phyloP scores from a whole-genome alignment of 441 rosid genomes.

The Francoa sonchifolia region DNA sequence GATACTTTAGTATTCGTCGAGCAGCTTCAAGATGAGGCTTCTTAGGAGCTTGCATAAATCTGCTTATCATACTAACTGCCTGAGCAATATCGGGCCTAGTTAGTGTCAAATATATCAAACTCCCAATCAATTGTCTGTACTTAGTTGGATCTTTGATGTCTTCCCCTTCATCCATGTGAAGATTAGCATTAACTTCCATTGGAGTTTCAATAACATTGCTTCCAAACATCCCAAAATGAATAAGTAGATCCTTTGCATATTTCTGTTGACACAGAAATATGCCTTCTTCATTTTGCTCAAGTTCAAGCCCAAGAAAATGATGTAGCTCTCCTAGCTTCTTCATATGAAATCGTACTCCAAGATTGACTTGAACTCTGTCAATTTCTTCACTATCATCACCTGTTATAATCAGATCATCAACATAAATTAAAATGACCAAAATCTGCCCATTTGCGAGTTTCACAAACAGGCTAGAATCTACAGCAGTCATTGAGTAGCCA shows the following conservation, averaged over 20 bases:
- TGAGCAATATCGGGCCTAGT: not conserved
- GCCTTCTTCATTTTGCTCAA: not conserved
- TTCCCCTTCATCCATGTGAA: not conserved
- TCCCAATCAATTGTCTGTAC: not conserved
- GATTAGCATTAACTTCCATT: not conserved
- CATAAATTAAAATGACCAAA: not conserved
- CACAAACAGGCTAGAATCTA: conserved; percentile 5
- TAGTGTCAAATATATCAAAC: conserved; percentile 1
- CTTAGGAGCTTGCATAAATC: conserved; percentile 5
- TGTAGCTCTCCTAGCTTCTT: not conserved
- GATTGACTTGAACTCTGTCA: not conserved
- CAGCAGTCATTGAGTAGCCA: not conserved
- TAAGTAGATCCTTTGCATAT: not conserved
- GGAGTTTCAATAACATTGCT: not conserved
- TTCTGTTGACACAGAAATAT: not conserved
- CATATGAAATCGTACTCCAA: conserved; percentile 3
- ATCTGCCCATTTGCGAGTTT: not conserved
- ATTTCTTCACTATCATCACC: too few species aligned
- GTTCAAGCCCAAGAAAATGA: conserved; percentile 4
- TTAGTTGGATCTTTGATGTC: not conserved
- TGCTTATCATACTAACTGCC: conserved; percentile 8
- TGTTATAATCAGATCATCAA: not conserved
- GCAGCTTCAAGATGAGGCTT: conserved; percentile 2
- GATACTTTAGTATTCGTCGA: conserved; percentile 4
- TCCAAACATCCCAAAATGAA: not conserved